Evolutionary conservation across 179 eudicot genomes (phyloP), one percentile per base, ranked within the genome.

Genomic region (Gypsophila paniculata): DNA sequence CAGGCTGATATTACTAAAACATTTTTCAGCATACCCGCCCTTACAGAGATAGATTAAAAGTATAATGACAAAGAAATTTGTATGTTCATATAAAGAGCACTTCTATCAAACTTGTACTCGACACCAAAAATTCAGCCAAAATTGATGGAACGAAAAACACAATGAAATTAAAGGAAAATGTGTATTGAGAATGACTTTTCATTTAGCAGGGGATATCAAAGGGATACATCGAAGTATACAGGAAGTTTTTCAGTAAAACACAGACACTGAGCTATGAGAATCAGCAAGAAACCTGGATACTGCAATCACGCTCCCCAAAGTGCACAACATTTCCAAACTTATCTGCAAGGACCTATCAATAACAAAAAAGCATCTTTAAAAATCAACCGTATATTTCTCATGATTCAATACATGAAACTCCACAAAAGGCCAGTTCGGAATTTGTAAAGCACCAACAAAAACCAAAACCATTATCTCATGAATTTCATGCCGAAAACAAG

Each of bases 271-370:
- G 23, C 66, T 62, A 55, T 1, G 34, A 3, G 49, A 21, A 61
- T 29, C 34, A 67, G 21, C 57, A 63, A 57, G 61, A 32, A 80
- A 86, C 99, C 97, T 94, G 99, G 81, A 94, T 94, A 81, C 97
- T 94, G 89, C 99, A 94, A 79, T 94, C 99, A 82, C 99, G 99
- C 80, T 94, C 99, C 68, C 99, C 99, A 79, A 91, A 91, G 87
- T 94, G 99, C 74, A 94, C 89, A 70, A 91, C 97, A 76, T 94
- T 94, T 55, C 99, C 94, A 77, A 70, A 89, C 81, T 94, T 89
- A 83, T 94, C 99, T 12, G 99, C 99, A 85, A 94, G 95, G 81
- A 94, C 96, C 99, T 94, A 85, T 18, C 72, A 71, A 39, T 60
- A 21, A 18, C 64, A n/a, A 57, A 39, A 4, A 32, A 39, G 58